These are phyloP conservation scores for Colletotrichum truncatum DNA, from an alignment of 2,329 filamentous ascomycete species.

Conservation along the genomic window DNA sequence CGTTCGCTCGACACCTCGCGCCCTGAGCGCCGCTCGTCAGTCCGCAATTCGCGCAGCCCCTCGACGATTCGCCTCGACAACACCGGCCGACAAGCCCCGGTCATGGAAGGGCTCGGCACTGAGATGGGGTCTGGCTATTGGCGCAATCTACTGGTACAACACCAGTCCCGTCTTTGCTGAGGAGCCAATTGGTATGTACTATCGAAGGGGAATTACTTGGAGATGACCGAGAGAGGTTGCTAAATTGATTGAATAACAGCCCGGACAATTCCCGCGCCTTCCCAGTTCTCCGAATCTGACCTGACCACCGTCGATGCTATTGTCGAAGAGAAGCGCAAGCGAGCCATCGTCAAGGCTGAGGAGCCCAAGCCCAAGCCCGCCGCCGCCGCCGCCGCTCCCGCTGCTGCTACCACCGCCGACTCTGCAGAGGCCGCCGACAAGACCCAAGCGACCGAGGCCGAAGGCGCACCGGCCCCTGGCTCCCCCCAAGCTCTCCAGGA, in stretches of 20 bases:
- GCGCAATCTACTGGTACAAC: constrained; percentile 92
- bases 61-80: constrained; percentile 63
- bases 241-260: constrained; percentile 33
- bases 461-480: constrained; percentile 33
- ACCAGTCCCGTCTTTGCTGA: constrained; percentile 89
- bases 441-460: constrained; percentile 30
- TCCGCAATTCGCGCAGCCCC: constrained; percentile 48
- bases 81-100: constrained; percentile 71
- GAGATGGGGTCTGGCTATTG: constrained; percentile 80
- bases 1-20: constrained; percentile 57
- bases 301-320: constrained; percentile 74
- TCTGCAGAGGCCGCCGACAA: constrained; percentile 33
- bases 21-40: constrained; percentile 52
- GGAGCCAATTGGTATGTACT: constrained; percentile 74
- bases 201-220: neutral
- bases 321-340: constrained; percentile 68
- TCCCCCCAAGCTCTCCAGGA: constrained; percentile 72
- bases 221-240: constrained; percentile 26
- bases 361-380: constrained; percentile 35
- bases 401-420: constrained; percentile 25
- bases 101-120: constrained; percentile 82
- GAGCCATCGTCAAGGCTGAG: constrained; percentile 47
- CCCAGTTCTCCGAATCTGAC: constrained; percentile 64
- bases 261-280: constrained; percentile 50
- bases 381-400: constrained; percentile 35